Evolutionary conservation across 345 rosid genomes (phyloP).

Genomic region (Moricandia arvensis): DNA sequence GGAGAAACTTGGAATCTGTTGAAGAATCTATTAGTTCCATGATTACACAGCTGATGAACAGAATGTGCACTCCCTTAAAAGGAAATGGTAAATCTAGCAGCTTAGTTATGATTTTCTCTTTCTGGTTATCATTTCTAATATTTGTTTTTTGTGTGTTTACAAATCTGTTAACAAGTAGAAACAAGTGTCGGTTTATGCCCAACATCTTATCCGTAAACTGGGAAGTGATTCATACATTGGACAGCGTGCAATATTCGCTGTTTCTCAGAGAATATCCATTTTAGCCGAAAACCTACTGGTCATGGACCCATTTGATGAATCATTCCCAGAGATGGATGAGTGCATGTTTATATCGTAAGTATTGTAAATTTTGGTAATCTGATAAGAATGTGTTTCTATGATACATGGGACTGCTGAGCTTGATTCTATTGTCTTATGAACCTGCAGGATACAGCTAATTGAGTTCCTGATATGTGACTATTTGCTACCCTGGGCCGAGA

Average conservation of each 20-base stretch:
- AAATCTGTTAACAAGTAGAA: slow-evolving; percentile 37
- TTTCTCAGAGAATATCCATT: slow-evolving; percentile 62
- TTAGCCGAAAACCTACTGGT: slow-evolving; percentile 68
- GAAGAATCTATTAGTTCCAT: slow-evolving; percentile 63
- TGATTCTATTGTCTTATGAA: slow-evolving; percentile 11
- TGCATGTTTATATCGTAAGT: slow-evolving; percentile 69
- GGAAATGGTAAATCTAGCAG: slow-evolving; percentile 45
- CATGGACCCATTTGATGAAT: slow-evolving; percentile 79
- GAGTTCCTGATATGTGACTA: slow-evolving; percentile 76
- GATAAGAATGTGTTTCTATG: background rate
- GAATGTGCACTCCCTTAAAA: slow-evolving; percentile 57
- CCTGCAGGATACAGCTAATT: slow-evolving; percentile 73
- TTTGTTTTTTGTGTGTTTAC: slow-evolving; percentile 13
- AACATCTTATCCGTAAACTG: slow-evolving; percentile 55
- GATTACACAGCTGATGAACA: slow-evolving; percentile 52
- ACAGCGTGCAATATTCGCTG: slow-evolving; percentile 57
- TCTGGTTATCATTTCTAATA: slow-evolving; percentile 6
- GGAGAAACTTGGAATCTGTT: slow-evolving; percentile 47
- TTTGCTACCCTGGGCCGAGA: slow-evolving; percentile 54
- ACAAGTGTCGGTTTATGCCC: too few relatives aligned
- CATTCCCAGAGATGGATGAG: slow-evolving; percentile 59
- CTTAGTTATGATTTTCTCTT: background rate
- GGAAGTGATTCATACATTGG: slow-evolving; percentile 62
- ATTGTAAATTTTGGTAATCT: background rate
- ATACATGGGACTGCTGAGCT: background rate